These are phyloP conservation scores for Nepenthes gracilis DNA, from an alignment of 148 eudicot genomes.

Conservation along the genomic window DNA sequence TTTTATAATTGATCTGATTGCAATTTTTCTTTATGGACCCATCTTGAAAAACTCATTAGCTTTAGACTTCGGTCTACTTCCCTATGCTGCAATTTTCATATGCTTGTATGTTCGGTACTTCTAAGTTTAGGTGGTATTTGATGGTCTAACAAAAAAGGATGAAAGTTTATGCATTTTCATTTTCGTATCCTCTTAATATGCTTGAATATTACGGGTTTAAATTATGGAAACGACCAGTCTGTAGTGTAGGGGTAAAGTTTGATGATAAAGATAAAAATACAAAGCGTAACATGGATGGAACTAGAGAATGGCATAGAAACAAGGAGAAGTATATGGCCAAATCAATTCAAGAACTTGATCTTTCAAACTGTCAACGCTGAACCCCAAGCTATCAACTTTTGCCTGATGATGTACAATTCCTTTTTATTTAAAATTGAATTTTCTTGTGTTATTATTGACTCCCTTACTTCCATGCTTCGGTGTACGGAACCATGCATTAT, in stretches of 20 bases:
- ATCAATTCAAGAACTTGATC: constrained; percentile 96
- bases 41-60: not conserved
- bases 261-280: constrained; percentile 70
- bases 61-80: not conserved
- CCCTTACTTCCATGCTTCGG: constrained; percentile 2
- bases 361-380: constrained; percentile 76
- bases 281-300: constrained; percentile 58
- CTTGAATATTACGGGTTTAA: no score
- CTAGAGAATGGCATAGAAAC: constrained; percentile 57
- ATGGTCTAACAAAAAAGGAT: not conserved
- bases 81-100: not conserved
- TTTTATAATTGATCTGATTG: no score
- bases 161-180: no score
- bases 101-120: no score
- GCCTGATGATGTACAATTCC: constrained; percentile 66
- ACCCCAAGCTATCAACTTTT: constrained; percentile 94
- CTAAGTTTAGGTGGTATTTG: not conserved
- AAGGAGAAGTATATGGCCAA: constrained; percentile 63
- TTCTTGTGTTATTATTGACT: constrained; percentile 7
- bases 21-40: not conserved
- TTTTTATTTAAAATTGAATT: constrained; percentile 1
- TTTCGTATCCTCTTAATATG: no score
- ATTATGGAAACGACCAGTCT: no score
- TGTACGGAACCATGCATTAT: constrained; percentile 39
- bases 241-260: constrained; percentile 10